Evolutionary conservation across 257 asterid genomes (phyloP).

Genomic region (Jacaranda copaia): DNA sequence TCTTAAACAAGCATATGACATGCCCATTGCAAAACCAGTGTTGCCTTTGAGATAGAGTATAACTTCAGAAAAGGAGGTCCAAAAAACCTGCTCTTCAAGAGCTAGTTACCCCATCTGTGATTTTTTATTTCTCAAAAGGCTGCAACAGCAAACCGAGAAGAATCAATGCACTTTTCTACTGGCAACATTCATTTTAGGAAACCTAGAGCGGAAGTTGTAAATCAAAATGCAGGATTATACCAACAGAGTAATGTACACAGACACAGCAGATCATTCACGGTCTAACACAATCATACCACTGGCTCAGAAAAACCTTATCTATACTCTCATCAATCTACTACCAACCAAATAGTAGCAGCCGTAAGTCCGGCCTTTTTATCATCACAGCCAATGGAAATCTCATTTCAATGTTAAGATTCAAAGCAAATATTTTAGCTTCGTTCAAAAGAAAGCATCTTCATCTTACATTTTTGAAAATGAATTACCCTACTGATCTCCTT

Average conservation of each 20-base stretch:
- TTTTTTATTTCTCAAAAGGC: not conserved
- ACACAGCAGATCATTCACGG: constrained; percentile 12
- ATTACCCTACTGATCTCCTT: not conserved
- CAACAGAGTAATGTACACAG: not conserved
- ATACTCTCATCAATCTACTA: constrained; percentile 77
- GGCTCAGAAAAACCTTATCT: constrained; percentile 75
- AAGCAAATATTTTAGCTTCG: not conserved
- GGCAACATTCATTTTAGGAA: not conserved
- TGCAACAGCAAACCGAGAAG: not conserved
- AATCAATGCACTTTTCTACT: not conserved
- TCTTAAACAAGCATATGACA: not conserved
- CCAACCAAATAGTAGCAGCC: constrained; percentile 82
- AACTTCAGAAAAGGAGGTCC: not conserved
- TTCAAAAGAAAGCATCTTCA: constrained; percentile 1
- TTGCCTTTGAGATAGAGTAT: not conserved
- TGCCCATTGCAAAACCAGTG: not conserved
- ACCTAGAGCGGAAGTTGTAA: constrained; percentile 8
- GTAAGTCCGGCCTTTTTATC: constrained; percentile 95
- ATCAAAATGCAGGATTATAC: not conserved
- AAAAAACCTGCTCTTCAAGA: not conserved
- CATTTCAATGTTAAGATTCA: constrained; percentile 8
- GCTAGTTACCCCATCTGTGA: not conserved
- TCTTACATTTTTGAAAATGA: not conserved
- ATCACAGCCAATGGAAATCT: constrained; percentile 65
- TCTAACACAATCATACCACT: constrained; percentile 37